A percentile compares a stretch with the other conserved stretches of the same genome.
Conservation (phyloP, 176 grass and related monocot genomes). For the Oryza glumipatula region DNA sequence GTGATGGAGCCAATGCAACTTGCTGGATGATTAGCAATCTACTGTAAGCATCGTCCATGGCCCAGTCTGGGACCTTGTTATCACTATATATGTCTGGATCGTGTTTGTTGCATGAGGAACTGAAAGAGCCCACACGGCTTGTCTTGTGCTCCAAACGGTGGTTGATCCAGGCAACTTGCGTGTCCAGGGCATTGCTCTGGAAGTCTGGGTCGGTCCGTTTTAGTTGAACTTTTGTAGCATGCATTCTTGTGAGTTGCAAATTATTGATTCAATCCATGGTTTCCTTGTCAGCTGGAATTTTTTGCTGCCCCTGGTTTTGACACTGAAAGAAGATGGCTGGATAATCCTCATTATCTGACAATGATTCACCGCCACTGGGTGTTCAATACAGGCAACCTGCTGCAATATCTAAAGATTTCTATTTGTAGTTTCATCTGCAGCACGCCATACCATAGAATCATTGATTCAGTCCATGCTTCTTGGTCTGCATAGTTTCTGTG, state of each 20-base stretch:
- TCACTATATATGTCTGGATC: not conserved
- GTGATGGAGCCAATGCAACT: slow-evolving; percentile 8
- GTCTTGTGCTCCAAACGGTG: no score
- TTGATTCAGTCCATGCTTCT: not conserved
- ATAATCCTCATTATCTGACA: no score
- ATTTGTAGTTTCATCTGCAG: not conserved
- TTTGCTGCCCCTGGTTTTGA: not conserved
- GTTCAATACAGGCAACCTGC: no score
- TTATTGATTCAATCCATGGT: not conserved
- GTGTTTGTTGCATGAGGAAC: not conserved
- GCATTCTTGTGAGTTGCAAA: no score
- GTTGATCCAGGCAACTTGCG: no score
- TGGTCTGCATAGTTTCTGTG: slow-evolving; percentile 1
- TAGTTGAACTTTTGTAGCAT: no score
- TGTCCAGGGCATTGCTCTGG: no score
- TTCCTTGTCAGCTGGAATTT: not conserved
- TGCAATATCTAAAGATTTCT: not conserved
- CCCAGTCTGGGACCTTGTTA: no score
- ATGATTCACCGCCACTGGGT: no score
- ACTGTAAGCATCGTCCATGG: not conserved
- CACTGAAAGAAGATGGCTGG: not conserved
- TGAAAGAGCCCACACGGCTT: no score
- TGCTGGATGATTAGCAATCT: not conserved
- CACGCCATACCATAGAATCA: no score
- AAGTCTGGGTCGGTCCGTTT: no score